These are phyloP conservation scores for Aspergillus flavus DNA, from an alignment of 2,329 filamentous ascomycete genomes.

Conservation along the genomic window DNA sequence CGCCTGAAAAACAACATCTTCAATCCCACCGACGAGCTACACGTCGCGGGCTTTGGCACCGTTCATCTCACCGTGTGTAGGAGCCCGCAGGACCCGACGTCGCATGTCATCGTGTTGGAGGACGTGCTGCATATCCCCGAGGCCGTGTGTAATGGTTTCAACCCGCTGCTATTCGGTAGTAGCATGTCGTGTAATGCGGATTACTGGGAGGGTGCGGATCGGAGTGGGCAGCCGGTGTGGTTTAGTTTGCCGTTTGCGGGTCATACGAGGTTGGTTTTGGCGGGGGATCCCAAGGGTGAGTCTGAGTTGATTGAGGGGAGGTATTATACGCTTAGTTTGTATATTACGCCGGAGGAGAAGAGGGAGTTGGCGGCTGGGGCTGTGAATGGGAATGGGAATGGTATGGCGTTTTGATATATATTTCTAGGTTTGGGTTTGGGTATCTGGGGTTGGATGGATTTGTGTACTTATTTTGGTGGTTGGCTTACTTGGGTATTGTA, in stretches of 20 bases:
- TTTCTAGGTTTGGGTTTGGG: neutral
- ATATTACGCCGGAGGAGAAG: conserved; percentile 25
- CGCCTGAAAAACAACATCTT: conserved; percentile 25
- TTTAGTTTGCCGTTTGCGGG: conserved; percentile 23
- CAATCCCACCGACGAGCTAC: conserved; percentile 26
- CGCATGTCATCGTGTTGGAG: conserved; percentile 31
- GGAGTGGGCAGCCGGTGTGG: conserved; percentile 20
- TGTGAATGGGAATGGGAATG: neutral
- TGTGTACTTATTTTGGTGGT: neutral
- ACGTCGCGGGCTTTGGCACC: conserved; percentile 35
- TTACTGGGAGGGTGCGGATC: conserved; percentile 25
- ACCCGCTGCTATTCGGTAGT: conserved; percentile 25
- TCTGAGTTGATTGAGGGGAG: conserved; percentile 26
- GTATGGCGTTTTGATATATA: neutral
- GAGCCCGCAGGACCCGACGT: conserved; percentile 20
- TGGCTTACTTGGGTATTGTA: neutral
- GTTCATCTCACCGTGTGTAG: conserved; percentile 34
- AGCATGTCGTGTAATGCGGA: conserved; percentile 26
- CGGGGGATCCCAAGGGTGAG: conserved; percentile 16
- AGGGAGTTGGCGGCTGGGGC: neutral
- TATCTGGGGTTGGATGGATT: neutral
- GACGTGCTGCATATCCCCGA: conserved; percentile 39
- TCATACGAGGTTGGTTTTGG: conserved; percentile 22
- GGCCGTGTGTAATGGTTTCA: conserved; percentile 38
- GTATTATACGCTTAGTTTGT: conserved; percentile 28